Percentiles rank a stretch among this genome's conserved stretches.
phyloP scores from a whole-genome alignment of 1,284 basidiomycete genomes.

The Grifola frondosa region DNA sequence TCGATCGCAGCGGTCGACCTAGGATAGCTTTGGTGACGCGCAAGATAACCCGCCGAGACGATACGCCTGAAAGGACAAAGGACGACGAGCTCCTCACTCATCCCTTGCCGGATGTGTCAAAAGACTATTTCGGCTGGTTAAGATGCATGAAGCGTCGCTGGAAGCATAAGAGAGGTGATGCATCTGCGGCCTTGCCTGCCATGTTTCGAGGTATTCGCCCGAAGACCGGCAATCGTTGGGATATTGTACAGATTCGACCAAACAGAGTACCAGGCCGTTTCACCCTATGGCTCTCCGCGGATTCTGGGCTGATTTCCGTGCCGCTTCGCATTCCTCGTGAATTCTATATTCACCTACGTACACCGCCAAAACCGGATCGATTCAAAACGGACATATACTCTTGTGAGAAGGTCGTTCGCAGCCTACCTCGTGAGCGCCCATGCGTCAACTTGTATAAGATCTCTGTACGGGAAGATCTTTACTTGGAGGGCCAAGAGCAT shows the following conservation, averaged over 20 bases:
- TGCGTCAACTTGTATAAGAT: constrained; percentile 85
- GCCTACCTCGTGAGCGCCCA: constrained; percentile 79
- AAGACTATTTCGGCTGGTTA: constrained; percentile 81
- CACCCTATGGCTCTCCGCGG: constrained; percentile 87
- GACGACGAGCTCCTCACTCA: constrained; percentile 29
- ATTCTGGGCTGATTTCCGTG: constrained; percentile 77
- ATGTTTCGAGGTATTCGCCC: constrained; percentile 79
- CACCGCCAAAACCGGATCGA: constrained; percentile 53
- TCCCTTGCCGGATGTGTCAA: constrained; percentile 58
- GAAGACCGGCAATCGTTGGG: constrained; percentile 81
- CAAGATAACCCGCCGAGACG: constrained; percentile 40
- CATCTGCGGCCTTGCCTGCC: constrained; percentile 55
- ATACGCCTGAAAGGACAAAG: constrained; percentile 40
- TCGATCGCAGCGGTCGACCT: constrained; percentile 33
- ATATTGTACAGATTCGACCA: constrained; percentile 87
- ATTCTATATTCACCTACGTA: constrained; percentile 91
- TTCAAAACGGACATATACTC: constrained; percentile 75
- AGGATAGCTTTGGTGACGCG: constrained; percentile 59
- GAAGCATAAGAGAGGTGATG: constrained; percentile 54
- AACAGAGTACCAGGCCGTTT: constrained; percentile 82
- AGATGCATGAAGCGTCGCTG: constrained; percentile 80
- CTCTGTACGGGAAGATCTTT: constrained; percentile 82
- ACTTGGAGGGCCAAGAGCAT: constrained; percentile 83
- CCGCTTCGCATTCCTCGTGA: constrained; percentile 86
- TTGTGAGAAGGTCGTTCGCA: constrained; percentile 73